Evolutionary conservation across 2,329 filamentous ascomycete genomes (phyloP), one percentile per base, ranked within the genome.

Genomic region (Aspergillus caelatus): DNA sequence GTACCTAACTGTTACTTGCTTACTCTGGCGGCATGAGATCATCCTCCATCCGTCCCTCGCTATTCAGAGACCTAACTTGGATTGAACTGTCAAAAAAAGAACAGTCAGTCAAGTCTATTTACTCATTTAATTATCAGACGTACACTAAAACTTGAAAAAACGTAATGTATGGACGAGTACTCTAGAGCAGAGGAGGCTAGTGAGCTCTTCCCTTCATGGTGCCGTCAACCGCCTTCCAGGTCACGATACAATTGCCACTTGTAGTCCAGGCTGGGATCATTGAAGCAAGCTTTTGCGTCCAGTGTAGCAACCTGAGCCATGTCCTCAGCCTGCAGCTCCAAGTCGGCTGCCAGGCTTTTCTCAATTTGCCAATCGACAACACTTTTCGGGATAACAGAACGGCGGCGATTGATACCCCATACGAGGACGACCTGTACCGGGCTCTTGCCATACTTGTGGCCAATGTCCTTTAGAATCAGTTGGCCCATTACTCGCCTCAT

Each of bases 251-350:
- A 64, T 28, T 28, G 64, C 65, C 67, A 73, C 46, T 65, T 58
- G 43, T 72, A 74, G 53, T 72, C 71, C 39, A 70, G 60, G n/a
- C 67, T 71, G 0, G 85, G 80, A 23, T 87, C n/a, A 84, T 86
- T 87, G 70, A 87, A 86, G 50, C 85, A 73, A 66, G 85, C 56
- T 75, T 86, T 86, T 76, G 83, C 86, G 70, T 88, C 85, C 32
- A 71, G 19, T 0, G 61, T 63, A 8, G 61, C 67, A 54, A 71
- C 65, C 10, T 53, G 41, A 14, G 54, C 59, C 68, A 72, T 67
- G 46, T 72, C 68, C 32, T 67, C 68, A 19, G 50, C 19, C 34
- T 65, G 41, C 21, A 74, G 45, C 48, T 67, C 63, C 50, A 73
- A 71, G 56, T 68, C 65, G 16, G 64, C 64, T 12, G 62, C 62